Percentiles rank a stretch among this genome's conserved stretches.
phyloP scores from a whole-genome alignment of 805 yeast genomes.

The Lachancea cidri region DNA sequence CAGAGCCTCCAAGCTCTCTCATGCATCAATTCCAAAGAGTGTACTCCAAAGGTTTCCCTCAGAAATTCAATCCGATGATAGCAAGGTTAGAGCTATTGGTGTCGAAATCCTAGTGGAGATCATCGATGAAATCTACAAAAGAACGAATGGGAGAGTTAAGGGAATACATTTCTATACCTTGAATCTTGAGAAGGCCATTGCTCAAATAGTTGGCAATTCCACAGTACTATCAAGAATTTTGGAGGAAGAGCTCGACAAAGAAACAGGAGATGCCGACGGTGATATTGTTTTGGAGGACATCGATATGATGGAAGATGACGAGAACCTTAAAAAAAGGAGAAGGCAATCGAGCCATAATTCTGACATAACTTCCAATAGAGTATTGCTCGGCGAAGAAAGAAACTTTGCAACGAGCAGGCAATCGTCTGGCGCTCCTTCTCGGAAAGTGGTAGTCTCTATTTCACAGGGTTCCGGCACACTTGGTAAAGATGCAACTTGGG shows the following conservation, averaged over 20 bases:
- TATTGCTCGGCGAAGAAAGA: constrained; percentile 31
- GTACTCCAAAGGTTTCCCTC: constrained; percentile 52
- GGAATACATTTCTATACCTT: constrained; percentile 92
- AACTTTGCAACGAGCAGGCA: constrained; percentile 20
- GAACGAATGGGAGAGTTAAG: constrained; percentile 53
- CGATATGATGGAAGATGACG: constrained; percentile 12
- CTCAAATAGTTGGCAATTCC: constrained; percentile 69
- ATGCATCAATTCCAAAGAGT: constrained; percentile 69
- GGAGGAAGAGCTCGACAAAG: constrained; percentile 39
- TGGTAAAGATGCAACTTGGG: constrained; percentile 94
- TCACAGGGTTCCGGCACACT: constrained; percentile 78
- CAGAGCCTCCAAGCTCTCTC: constrained; percentile 84
- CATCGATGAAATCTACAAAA: constrained; percentile 48
- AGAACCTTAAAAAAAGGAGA: constrained; percentile 24
- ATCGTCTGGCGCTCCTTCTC: constrained; percentile 34
- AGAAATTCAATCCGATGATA: constrained; percentile 61
- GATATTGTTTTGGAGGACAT: constrained; percentile 20
- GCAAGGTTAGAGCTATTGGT: constrained; percentile 75
- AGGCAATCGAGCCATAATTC: constrained; percentile 28
- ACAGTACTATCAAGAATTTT: constrained; percentile 46
- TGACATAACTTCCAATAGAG: constrained; percentile 39
- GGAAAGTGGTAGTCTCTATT: constrained; percentile 63
- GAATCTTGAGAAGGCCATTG: constrained; percentile 88
- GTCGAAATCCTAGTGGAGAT: constrained; percentile 66
- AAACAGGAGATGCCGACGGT: constrained; percentile 30